Evolutionary conservation across 345 rosid genomes (phyloP), one percentile per base, ranked within the genome.

Genomic region (Hibiscus trionum): DNA sequence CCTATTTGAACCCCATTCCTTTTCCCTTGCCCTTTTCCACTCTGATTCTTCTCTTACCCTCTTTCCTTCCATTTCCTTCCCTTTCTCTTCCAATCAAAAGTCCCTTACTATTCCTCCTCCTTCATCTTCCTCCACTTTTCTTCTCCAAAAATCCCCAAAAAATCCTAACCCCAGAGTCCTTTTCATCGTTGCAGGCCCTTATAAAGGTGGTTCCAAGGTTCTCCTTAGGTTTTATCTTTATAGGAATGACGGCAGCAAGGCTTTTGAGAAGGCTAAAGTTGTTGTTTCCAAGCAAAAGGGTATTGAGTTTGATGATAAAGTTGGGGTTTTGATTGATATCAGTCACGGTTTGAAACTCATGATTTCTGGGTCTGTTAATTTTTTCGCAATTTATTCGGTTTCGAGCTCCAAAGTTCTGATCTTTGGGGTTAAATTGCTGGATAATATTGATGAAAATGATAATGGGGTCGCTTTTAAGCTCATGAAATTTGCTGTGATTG

Each of bases 401-500:
- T 85, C 90, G 1, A 82, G 82, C 76, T 81, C 84, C 21, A 92
- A 83, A 76, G 75, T 90, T 67, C 75, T 84, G 73, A 83, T 90
- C 49, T 92, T 87, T 74, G 88, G 87, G 33, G 82, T 86, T 27
- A 88, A 83, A 79, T 69, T 73, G 72, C 77, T 46, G 29, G 75
- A 46, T 63, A 78, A 60, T 68, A 19, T 19, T 17, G 83, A 76
- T 29, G 78, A 71, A 56, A 78, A 46, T 50, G 81, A 64, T n/a
- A 80, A 74, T n/a, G 79, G 73, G 33, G 27, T 76, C 16, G 80
- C 59, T 37, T 77, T 92, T 75, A 88, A 92, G 75, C 71, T 92
- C 83, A 92, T 84, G 84, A 87, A 88, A 69, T 90, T 90, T 80
- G 91, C 88, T 61, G 82, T 84, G 72, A 81, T 90, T 72, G 94